phyloP scores from a whole-genome alignment of 306 rosid species.

The Quercus robur region DNA sequence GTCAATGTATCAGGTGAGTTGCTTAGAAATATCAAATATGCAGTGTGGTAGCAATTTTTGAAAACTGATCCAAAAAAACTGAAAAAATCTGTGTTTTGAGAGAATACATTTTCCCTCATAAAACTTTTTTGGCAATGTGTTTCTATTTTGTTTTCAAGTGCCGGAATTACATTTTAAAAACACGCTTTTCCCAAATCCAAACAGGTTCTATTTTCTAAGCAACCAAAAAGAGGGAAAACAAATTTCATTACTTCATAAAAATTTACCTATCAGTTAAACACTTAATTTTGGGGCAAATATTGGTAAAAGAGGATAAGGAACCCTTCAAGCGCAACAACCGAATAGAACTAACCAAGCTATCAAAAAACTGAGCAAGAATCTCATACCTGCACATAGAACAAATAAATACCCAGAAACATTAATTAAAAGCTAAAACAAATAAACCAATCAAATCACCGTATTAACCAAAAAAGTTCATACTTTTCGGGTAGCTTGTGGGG shows the following conservation, averaged over 20 bases:
- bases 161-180: too few species aligned
- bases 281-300: constrained; percentile 48
- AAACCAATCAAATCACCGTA: neutral
- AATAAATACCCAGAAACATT: neutral
- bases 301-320: constrained; percentile 34
- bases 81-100: too few species aligned
- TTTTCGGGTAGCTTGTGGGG: constrained; percentile 44
- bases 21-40: too few species aligned
- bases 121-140: too few species aligned
- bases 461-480: constrained; percentile 16
- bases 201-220: too few species aligned
- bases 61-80: too few species aligned
- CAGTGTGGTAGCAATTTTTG: too few species aligned
- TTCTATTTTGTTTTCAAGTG: too few species aligned
- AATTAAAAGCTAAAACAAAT: neutral
- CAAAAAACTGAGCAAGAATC: constrained; percentile 45
- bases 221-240: too few species aligned
- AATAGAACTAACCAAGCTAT: constrained; percentile 55
- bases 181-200: neutral
- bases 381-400: constrained; percentile 45
- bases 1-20: neutral
- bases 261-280: constrained; percentile 63
- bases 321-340: constrained; percentile 46
- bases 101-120: too few species aligned
- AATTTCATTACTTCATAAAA: too few species aligned